These are phyloP conservation scores for Alternaria sp. DNA, from an alignment of 2,329 filamentous ascomycete species.

Conservation along the genomic window DNA sequence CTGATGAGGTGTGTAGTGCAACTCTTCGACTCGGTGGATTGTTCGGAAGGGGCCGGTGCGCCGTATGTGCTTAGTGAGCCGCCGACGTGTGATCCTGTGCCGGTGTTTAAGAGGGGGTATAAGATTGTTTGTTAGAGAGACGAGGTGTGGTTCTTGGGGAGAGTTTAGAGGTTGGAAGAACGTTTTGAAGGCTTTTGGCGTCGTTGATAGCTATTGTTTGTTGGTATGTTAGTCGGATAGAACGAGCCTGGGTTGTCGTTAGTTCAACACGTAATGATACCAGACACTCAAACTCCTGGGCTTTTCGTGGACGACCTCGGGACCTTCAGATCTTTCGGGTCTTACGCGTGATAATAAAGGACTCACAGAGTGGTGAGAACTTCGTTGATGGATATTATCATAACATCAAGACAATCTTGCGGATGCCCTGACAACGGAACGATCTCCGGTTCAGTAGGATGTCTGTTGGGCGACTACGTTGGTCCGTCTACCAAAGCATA, in stretches of 20 bases:
- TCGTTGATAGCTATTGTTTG: background rate
- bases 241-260: background rate
- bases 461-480: background rate
- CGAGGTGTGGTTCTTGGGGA: background rate
- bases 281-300: background rate
- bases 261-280: background rate
- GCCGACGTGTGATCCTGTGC: background rate
- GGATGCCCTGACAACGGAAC: too few species aligned
- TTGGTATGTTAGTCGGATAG: background rate
- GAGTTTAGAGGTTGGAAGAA: background rate
- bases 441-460: too few species aligned
- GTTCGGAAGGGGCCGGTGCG: background rate
- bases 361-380: too few species aligned
- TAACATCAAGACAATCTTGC: too few species aligned
- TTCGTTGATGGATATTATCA: too few species aligned
- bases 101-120: background rate
- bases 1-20: background rate
- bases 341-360: too few species aligned
- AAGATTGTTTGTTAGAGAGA: background rate
- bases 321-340: background rate
- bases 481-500: background rate
- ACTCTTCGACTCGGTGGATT: background rate
- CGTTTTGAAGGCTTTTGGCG: background rate
- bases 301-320: background rate
- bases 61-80: background rate